These are phyloP conservation scores for Cercospora berteroae DNA, from an alignment of 2,329 filamentous ascomycete genomes.

Conservation along the genomic window DNA sequence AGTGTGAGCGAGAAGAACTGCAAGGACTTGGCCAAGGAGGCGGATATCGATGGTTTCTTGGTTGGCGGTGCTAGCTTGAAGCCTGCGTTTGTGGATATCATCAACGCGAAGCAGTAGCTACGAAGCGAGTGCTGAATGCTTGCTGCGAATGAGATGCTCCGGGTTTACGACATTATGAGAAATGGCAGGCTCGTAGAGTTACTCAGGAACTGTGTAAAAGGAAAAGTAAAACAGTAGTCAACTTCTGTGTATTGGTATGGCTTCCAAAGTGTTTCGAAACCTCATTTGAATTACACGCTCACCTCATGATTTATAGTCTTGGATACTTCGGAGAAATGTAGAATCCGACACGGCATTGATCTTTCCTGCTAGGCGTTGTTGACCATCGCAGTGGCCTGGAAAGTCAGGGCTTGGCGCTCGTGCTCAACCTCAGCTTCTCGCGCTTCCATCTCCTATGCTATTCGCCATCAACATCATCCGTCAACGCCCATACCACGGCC, in stretches of 20 bases:
- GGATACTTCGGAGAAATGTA: not conserved
- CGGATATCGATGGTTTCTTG: slow-evolving; percentile 96
- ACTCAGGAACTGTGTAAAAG: not conserved
- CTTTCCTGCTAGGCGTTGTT: not conserved
- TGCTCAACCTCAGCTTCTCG: not conserved
- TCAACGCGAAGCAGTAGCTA: slow-evolving; percentile 56
- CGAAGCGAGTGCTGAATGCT: not conserved
- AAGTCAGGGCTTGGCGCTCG: not conserved
- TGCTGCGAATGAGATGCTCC: not conserved
- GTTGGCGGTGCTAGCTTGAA: slow-evolving; percentile 96
- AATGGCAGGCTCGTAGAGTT: not conserved
- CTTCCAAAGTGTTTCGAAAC: not conserved
- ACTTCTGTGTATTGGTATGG: not conserved
- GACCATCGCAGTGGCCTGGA: not conserved
- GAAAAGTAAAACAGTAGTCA: not conserved
- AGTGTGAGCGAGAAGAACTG: slow-evolving; percentile 99
- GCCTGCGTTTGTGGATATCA: slow-evolving; percentile 79
- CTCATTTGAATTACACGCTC: not conserved
- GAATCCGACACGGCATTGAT: not conserved
- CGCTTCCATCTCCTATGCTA: not conserved
- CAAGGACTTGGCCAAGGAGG: slow-evolving; percentile 83
- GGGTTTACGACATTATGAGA: not conserved
- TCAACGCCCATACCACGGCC: not conserved
- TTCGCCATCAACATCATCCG: not conserved
- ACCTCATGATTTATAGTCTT: not conserved